Evolutionary conservation across 306 rosid genomes (phyloP).

Genomic region (Inga laurina): DNA sequence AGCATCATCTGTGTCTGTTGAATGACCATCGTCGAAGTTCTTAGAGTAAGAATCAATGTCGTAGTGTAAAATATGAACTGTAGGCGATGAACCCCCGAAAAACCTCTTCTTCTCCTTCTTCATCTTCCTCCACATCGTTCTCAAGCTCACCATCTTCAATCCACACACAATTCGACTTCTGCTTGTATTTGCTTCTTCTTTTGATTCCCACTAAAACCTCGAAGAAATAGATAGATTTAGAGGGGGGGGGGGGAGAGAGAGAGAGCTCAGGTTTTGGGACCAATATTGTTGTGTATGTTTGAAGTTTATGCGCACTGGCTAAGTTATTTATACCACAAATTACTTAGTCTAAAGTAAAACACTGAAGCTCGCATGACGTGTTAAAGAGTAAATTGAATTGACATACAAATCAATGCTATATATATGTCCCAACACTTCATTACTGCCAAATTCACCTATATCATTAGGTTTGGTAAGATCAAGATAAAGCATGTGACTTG

Average conservation of each 20-base stretch:
- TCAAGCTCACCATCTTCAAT: not conserved
- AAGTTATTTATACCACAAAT: not conserved
- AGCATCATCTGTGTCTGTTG: constrained; percentile 36
- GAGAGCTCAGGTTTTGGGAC: not conserved
- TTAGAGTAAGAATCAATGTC: constrained; percentile 54
- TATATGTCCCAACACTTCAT: not conserved
- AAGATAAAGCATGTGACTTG: not conserved
- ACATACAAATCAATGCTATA: not conserved
- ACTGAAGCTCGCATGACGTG: not conserved
- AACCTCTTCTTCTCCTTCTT: constrained; percentile 53
- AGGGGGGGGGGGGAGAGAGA: not conserved
- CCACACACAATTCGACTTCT: not conserved
- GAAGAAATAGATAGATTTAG: not conserved
- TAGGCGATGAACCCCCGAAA: constrained; percentile 20
- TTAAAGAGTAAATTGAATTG: not conserved
- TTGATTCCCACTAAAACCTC: not conserved
- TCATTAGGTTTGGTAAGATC: not conserved
- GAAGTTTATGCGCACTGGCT: not conserved
- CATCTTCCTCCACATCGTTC: constrained; percentile 52
- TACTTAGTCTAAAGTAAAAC: not conserved
- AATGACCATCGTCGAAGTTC: constrained; percentile 61
- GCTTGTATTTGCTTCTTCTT: too few species aligned
- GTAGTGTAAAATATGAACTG: constrained; percentile 45
- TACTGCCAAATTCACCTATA: not conserved
- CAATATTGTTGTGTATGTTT: not conserved